Evolutionary conservation across 1,139 yeast genomes (phyloP).

Genomic region (Suhomyces terraborum): DNA sequence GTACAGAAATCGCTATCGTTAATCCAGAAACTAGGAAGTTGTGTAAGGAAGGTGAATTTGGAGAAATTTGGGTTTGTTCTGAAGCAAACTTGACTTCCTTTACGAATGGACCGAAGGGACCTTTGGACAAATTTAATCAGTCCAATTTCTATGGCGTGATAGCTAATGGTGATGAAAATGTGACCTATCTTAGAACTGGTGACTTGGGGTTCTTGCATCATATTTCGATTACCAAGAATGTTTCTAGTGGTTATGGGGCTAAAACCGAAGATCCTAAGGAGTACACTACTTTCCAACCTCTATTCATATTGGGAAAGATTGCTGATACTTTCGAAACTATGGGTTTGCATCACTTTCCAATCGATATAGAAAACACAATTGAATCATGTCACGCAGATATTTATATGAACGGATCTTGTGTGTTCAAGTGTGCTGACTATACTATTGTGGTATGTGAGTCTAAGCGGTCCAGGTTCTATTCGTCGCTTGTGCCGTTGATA

Average conservation of each 20-base stretch:
- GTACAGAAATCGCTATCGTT: slow-evolving; percentile 91
- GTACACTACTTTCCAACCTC: slow-evolving; percentile 63
- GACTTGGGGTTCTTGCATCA: slow-evolving; percentile 91
- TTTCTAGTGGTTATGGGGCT: slow-evolving; percentile 43
- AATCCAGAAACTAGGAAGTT: slow-evolving; percentile 84
- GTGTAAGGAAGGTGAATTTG: slow-evolving; percentile 92
- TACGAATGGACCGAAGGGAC: slow-evolving; percentile 57
- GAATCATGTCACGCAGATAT: slow-evolving; percentile 66
- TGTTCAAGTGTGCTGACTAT: slow-evolving; percentile 82
- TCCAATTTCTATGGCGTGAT: slow-evolving; percentile 59
- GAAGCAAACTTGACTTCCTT: slow-evolving; percentile 76
- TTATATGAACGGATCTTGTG: slow-evolving; percentile 60
- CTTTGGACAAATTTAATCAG: slow-evolving; percentile 40
- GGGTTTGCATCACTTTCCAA: slow-evolving; percentile 90
- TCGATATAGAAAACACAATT: slow-evolving; percentile 77
- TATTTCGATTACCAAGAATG: slow-evolving; percentile 51
- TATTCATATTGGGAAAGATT: slow-evolving; percentile 82
- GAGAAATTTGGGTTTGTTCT: slow-evolving; percentile 95
- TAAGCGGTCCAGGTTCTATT: slow-evolving; percentile 49
- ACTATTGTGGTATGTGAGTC: slow-evolving; percentile 80
- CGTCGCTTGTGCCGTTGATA: slow-evolving; percentile 81
- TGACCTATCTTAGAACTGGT: slow-evolving; percentile 82
- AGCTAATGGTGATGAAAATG: slow-evolving; percentile 60
- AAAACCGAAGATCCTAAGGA: slow-evolving; percentile 26
- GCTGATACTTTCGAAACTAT: slow-evolving; percentile 88